A percentile compares a stretch with the other conserved stretches of the same genome.
Conservation (phyloP, 257 asterid genomes). For the Henckelia pumila region DNA sequence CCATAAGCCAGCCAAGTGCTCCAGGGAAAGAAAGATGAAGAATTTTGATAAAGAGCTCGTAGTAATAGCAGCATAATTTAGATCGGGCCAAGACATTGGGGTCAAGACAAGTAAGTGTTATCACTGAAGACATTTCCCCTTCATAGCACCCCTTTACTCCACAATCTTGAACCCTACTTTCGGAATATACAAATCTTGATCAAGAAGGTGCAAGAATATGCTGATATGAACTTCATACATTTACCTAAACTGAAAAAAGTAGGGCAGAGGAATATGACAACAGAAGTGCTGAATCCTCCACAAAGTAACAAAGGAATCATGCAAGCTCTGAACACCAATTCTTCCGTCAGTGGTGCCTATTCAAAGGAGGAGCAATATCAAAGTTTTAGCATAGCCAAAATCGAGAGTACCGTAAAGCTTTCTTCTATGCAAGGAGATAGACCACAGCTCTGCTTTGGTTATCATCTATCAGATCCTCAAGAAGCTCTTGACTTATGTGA, state of each 20-base stretch:
- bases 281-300: constrained; percentile 71
- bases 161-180: neutral
- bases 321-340: constrained; percentile 95
- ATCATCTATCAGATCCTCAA: neutral
- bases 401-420: too few species aligned
- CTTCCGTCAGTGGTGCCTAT: constrained; percentile 97
- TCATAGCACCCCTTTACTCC: neutral
- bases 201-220: neutral
- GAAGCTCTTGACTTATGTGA: neutral
- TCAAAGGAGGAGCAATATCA: constrained; percentile 7
- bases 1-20: neutral
- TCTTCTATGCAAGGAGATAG: neutral
- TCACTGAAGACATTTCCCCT: constrained; percentile 8
- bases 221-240: constrained; percentile 10
- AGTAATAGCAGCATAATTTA: neutral
- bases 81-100: neutral
- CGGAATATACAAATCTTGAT: neutral
- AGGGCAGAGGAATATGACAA: constrained; percentile 74
- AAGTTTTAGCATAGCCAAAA: neutral
- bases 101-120: neutral
- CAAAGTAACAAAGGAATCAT: constrained; percentile 91
- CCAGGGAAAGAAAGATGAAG: neutral
- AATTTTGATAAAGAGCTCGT: neutral
- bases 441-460: neutral
- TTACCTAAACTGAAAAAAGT: constrained; percentile 89